Evolutionary conservation across 768 basidiomycete species (phyloP).

Genomic region (Boletus pseudo-olivaceus): DNA sequence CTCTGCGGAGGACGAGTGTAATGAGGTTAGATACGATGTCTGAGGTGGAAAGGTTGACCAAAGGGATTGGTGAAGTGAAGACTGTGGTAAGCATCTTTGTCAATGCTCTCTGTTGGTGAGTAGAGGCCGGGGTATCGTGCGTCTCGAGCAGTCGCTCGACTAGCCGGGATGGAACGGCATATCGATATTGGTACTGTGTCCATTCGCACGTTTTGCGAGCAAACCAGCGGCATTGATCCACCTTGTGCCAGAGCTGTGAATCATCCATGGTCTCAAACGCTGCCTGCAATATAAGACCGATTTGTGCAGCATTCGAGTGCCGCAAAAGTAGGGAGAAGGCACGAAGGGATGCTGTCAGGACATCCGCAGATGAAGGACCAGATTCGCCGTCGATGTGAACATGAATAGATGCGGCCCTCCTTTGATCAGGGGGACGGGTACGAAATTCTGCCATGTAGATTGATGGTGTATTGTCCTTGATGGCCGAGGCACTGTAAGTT

Average conservation of each 20-base stretch:
- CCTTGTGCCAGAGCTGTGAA: slow-evolving; percentile 58
- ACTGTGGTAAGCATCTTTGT: slow-evolving; percentile 79
- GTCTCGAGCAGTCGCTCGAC: slow-evolving; percentile 71
- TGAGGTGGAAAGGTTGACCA: slow-evolving; percentile 88
- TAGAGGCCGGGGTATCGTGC: slow-evolving; percentile 48
- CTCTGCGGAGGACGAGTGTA: slow-evolving; percentile 67
- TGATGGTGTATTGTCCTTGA: slow-evolving; percentile 70
- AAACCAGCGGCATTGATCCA: slow-evolving; percentile 79
- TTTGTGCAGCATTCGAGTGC: slow-evolving; percentile 74
- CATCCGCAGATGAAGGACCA: slow-evolving; percentile 72
- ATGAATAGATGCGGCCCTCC: slow-evolving; percentile 87
- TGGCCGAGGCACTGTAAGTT: slow-evolving; percentile 46
- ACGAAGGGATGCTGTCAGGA: slow-evolving; percentile 69
- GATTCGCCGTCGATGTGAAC: slow-evolving; percentile 84
- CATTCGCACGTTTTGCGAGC: slow-evolving; percentile 76
- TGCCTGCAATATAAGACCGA: slow-evolving; percentile 68
- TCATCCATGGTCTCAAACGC: slow-evolving; percentile 66
- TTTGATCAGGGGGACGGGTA: slow-evolving; percentile 70
- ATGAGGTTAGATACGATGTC: slow-evolving; percentile 82
- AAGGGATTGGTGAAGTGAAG: slow-evolving; percentile 74
- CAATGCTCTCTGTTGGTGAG: slow-evolving; percentile 55
- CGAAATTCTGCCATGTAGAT: slow-evolving; percentile 84
- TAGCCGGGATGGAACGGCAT: slow-evolving; percentile 79
- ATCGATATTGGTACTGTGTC: slow-evolving; percentile 92
- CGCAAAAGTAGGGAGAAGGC: slow-evolving; percentile 68